Evolutionary conservation across 169 alveolate species (phyloP).

Genomic region (Hepatocystis sp.): DNA sequence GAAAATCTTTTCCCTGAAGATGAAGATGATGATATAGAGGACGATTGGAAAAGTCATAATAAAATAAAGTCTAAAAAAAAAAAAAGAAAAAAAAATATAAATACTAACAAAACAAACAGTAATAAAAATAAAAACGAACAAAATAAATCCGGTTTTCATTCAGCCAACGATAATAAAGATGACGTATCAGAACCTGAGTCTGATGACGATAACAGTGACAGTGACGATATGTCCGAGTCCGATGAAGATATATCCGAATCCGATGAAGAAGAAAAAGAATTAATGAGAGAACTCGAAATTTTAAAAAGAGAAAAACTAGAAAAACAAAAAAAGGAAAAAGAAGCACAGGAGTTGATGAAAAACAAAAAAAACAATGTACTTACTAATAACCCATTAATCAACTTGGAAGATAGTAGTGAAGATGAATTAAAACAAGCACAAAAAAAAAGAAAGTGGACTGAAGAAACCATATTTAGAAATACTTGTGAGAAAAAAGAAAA

Average conservation of each 20-base stretch:
- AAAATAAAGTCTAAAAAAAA: conserved; percentile 8
- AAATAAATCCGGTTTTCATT: background rate
- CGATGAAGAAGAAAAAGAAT: conserved; percentile 90
- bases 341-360: conserved; percentile 77
- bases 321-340: conserved; percentile 81
- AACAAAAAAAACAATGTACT: conserved; percentile 79
- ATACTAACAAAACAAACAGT: background rate
- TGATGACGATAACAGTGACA: conserved; percentile 27
- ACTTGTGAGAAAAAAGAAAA: conserved; percentile 87
- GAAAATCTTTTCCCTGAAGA: conserved; percentile 68
- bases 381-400: conserved; percentile 87
- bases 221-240: no score
- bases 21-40: conserved; percentile 71
- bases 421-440: conserved; percentile 85
- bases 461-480: conserved; percentile 92
- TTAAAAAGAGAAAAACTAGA: conserved; percentile 93
- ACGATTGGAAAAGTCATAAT: conserved; percentile 11
- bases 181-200: conserved; percentile 7
- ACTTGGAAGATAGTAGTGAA: conserved; percentile 63
- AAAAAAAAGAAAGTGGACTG: conserved; percentile 91
- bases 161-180: background rate
- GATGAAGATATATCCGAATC: no score
- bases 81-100: background rate
- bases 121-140: background rate
- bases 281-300: conserved; percentile 93